A percentile compares a stretch with the other conserved stretches of the same genome.
phyloP scores from a whole-genome alignment of 2,329 filamentous ascomycete genomes.

The Zymoseptoria pseudotritici region DNA sequence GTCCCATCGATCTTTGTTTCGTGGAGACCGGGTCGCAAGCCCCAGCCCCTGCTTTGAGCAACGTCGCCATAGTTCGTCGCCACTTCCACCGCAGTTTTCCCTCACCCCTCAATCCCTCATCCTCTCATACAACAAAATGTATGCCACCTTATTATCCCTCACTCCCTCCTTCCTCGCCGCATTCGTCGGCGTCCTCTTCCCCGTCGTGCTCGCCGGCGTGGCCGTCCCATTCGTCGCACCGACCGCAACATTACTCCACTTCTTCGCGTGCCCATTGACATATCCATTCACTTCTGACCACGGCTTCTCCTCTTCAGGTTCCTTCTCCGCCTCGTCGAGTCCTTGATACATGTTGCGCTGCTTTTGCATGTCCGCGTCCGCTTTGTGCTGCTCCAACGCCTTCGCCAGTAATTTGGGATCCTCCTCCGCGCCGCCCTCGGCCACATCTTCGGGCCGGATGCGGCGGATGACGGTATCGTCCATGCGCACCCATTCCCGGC shows the following conservation, averaged over 20 bases:
- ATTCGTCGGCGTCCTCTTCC: constrained; percentile 47
- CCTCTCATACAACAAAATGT: constrained; percentile 89
- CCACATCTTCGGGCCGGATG: constrained; percentile 80
- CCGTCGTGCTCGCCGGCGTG: constrained; percentile 43
- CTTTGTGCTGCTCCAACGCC: constrained; percentile 60
- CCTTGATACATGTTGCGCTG: constrained; percentile 66
- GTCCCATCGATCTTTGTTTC: too few species aligned
- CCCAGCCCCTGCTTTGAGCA: too few species aligned
- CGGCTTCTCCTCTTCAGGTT: constrained; percentile 54
- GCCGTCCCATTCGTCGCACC: constrained; percentile 48
- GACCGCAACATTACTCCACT: constrained; percentile 52
- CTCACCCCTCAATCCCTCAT: constrained; percentile 33
- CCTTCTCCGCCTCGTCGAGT: constrained; percentile 57
- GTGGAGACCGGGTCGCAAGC: too few species aligned
- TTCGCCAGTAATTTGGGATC: constrained; percentile 61
- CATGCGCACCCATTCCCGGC: constrained; percentile 89
- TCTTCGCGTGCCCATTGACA: constrained; percentile 37
- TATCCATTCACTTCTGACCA: constrained; percentile 81
- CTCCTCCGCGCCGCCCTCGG: constrained; percentile 75
- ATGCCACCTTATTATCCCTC: constrained; percentile 94
- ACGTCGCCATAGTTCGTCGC: not conserved
- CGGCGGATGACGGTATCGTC: constrained; percentile 88
- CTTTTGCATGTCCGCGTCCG: constrained; percentile 35
- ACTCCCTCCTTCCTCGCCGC: constrained; percentile 43
- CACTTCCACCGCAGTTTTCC: not conserved